A percentile compares a stretch with the other conserved stretches of the same genome.
Evolutionary conservation across 331 rosid genomes (phyloP).

Genomic region (Acacia concinna): DNA sequence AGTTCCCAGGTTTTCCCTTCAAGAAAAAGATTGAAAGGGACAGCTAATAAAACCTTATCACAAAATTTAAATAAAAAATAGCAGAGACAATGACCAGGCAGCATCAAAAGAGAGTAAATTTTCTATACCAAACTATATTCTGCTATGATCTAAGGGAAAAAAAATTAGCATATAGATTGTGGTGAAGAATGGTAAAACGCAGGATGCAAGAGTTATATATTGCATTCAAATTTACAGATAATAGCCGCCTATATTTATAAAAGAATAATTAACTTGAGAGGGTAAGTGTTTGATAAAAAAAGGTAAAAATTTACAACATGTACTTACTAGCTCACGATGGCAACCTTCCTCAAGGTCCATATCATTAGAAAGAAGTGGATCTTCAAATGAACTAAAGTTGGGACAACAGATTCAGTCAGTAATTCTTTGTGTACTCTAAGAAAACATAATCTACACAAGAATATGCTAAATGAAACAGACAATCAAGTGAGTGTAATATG

Average conservation of each 20-base stretch:
- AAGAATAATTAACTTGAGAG: constrained; percentile 10
- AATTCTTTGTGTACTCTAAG: constrained; percentile 20
- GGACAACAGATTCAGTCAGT: constrained; percentile 34
- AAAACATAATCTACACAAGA: constrained; percentile 1
- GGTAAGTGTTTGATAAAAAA: constrained; percentile 26
- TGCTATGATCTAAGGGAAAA: background rate
- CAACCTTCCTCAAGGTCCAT: constrained; percentile 72
- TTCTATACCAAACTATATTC: background rate
- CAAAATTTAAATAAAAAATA: constrained; percentile 25
- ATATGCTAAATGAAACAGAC: background rate
- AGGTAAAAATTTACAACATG: background rate
- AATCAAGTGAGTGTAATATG: constrained; percentile 11
- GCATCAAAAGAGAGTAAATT: constrained; percentile 2
- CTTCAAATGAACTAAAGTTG: constrained; percentile 67
- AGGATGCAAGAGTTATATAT: background rate
- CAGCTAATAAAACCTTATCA: constrained; percentile 26
- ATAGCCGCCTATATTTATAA: constrained; percentile 14
- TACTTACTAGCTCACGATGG: constrained; percentile 60
- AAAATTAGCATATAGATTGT: background rate
- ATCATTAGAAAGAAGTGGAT: constrained; percentile 65
- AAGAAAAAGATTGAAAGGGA: constrained; percentile 30
- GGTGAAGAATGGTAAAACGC: background rate
- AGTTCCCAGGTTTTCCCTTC: constrained; percentile 51
- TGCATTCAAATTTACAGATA: constrained; percentile 2
- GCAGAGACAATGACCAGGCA: constrained; percentile 4